Percentiles rank a stretch among this genome's conserved stretches.
These are phyloP conservation scores for Babesia ovata DNA, from an alignment of 169 alveolate genomes.

Conservation along the genomic window DNA sequence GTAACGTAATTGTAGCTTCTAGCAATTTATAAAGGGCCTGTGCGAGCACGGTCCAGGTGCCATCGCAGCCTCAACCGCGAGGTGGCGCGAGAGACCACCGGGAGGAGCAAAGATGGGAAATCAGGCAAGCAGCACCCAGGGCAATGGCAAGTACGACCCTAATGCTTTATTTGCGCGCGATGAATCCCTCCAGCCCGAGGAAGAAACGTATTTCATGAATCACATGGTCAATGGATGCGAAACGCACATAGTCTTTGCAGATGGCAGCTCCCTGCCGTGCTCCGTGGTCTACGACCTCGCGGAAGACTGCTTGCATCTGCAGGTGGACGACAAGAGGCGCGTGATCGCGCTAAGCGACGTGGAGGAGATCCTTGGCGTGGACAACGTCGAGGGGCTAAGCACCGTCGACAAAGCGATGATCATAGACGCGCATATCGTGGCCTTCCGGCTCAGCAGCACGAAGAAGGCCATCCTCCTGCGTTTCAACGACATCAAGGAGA, in stretches of 20 bases:
- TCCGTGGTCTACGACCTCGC: constrained; percentile 33
- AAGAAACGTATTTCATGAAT: constrained; percentile 33
- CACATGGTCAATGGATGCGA: constrained; percentile 43
- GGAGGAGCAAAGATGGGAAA: constrained; percentile 27
- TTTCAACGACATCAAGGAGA: constrained; percentile 26
- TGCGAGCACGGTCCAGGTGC: constrained; percentile 12
- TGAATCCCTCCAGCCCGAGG: constrained; percentile 26
- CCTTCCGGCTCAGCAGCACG: constrained; percentile 34
- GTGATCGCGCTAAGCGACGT: constrained; percentile 26
- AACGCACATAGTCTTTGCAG: constrained; percentile 38
- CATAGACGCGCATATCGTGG: constrained; percentile 24
- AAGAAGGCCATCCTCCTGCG: constrained; percentile 45
- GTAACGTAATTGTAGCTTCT: background rate
- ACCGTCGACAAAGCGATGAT: constrained; percentile 14
- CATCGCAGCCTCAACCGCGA: background rate
- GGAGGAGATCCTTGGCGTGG: constrained; percentile 18
- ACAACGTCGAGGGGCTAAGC: constrained; percentile 43
- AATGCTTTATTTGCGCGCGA: constrained; percentile 5
- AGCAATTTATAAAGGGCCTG: background rate
- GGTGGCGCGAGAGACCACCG: background rate
- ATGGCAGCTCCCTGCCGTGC: constrained; percentile 39
- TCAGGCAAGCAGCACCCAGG: constrained; percentile 27
- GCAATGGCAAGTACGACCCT: constrained; percentile 13
- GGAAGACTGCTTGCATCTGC: constrained; percentile 30
- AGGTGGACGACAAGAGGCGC: constrained; percentile 31